These are phyloP conservation scores for Syzygium aromaticum DNA, from an alignment of 345 rosid species.

Conservation along the genomic window DNA sequence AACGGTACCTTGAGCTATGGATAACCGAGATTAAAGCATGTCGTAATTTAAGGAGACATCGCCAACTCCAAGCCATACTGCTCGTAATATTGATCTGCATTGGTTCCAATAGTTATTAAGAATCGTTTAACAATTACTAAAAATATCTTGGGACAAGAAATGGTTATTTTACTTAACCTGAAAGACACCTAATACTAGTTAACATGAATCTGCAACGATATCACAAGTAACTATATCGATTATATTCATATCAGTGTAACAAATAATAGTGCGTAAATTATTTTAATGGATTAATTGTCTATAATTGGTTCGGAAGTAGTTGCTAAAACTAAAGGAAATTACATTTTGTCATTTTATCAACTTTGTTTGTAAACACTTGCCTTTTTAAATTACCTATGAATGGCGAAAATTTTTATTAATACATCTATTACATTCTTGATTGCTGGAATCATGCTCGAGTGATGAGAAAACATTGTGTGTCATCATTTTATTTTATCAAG, in stretches of 20 bases:
- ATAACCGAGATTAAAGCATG: too few relatives aligned
- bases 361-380: neutral
- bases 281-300: neutral
- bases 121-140: neutral
- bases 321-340: neutral
- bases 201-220: neutral
- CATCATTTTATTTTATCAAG: neutral
- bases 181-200: neutral
- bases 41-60: too few relatives aligned
- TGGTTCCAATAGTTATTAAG: neutral
- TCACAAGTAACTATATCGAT: neutral
- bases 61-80: too few relatives aligned
- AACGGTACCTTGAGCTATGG: too few relatives aligned
- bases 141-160: neutral
- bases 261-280: neutral
- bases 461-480: neutral
- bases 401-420: neutral
- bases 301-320: neutral
- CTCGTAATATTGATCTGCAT: too few relatives aligned
- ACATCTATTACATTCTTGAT: neutral
- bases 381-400: neutral
- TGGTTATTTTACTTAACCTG: neutral
- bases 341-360: neutral
- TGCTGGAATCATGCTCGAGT: neutral
- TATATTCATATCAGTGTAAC: neutral